These are phyloP conservation scores for Bonnemaisonia californica DNA, from an alignment of 31 red algal genomes.

Conservation along the genomic window DNA sequence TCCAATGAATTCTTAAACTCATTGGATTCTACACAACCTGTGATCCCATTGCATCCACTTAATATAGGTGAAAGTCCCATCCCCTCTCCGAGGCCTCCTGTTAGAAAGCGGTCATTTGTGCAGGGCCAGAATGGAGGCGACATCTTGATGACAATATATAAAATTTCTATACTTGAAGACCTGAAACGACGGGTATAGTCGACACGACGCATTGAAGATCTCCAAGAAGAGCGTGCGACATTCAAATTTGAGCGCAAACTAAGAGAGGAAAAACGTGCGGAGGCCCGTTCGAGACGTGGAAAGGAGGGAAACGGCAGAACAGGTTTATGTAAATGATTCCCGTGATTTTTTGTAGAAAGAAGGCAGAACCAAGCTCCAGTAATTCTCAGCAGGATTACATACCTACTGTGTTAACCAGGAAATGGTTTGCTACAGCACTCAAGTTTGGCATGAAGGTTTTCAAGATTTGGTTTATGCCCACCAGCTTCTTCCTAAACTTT, in stretches of 20 bases:
- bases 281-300: background rate
- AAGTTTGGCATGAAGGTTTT: background rate
- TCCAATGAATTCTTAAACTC: too few species aligned
- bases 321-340: background rate
- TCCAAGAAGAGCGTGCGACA: too few species aligned
- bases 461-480: slow-evolving; percentile 14
- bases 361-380: background rate
- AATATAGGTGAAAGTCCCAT: too few species aligned
- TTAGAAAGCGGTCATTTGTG: too few species aligned
- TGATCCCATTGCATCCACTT: too few species aligned
- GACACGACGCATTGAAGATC: too few species aligned
- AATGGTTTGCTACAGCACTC: background rate
- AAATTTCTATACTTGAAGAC: too few species aligned
- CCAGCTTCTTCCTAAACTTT: background rate
- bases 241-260: background rate
- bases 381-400: background rate
- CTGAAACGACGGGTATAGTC: too few species aligned
- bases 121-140: too few species aligned
- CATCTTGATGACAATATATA: too few species aligned
- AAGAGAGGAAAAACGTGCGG: background rate
- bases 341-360: background rate
- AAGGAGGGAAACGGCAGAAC: background rate
- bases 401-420: background rate
- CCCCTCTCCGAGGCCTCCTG: too few species aligned
- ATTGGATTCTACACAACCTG: too few species aligned